phyloP scores from a whole-genome alignment of 179 eudicot genomes.

The Silene vulgaris region DNA sequence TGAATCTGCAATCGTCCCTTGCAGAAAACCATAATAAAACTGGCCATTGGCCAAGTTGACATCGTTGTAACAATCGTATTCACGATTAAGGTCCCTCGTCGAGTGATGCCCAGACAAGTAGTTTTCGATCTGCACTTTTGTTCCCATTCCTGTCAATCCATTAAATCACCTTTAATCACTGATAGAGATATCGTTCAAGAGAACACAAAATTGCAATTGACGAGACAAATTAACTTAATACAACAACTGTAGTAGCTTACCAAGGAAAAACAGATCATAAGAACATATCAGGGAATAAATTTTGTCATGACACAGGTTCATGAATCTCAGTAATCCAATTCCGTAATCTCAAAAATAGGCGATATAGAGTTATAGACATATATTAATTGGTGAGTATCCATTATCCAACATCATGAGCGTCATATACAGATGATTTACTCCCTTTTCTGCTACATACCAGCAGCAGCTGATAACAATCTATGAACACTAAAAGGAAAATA shows the following conservation, averaged over 20 bases:
- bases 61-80: slow-evolving; percentile 62
- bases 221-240: background rate
- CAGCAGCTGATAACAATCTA: background rate
- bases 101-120: slow-evolving; percentile 43
- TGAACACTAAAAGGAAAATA: background rate
- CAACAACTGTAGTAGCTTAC: background rate
- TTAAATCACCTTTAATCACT: slow-evolving; percentile 4
- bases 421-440: background rate
- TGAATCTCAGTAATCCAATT: too few relatives aligned
- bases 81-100: slow-evolving; percentile 77
- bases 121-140: slow-evolving; percentile 62
- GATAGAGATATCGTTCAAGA: background rate
- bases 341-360: too few relatives aligned
- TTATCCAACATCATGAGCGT: background rate
- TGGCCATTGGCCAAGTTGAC: slow-evolving; percentile 53
- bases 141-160: slow-evolving; percentile 74
- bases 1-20: slow-evolving; percentile 37
- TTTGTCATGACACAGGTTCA: too few relatives aligned
- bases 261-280: too few relatives aligned
- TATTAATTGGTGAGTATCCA: background rate
- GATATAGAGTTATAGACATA: too few relatives aligned
- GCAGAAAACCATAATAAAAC: slow-evolving; percentile 43
- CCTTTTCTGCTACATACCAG: background rate
- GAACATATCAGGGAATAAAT: too few relatives aligned
- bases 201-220: background rate